Evolutionary conservation across 768 basidiomycete species (phyloP), one percentile per base, ranked within the genome.

Genomic region (Mycena kentingensis): DNA sequence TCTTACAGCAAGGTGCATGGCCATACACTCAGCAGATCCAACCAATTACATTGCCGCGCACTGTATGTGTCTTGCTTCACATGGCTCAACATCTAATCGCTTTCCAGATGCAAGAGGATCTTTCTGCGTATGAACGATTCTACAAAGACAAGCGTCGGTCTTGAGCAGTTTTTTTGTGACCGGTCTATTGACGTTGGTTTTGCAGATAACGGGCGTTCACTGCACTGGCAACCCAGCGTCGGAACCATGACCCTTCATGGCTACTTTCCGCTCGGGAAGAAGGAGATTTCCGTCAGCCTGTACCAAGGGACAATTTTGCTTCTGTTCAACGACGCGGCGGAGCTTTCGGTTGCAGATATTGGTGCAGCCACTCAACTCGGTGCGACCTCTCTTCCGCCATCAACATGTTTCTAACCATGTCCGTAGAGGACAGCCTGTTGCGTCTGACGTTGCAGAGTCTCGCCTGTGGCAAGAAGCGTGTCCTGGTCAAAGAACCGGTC

Each of bases 1-100:
- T 96, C 10, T 76, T 97, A n/a, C 88, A 93, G 60, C 82, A 82
- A 37, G 92, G 90, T 43, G 84, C 87, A 37, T 97, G 94, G 94
- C 94, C 93, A 5, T 91, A 91, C 62, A 68, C 79, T 4, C 71
- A 74, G 6, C 79, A 77, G 52, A 77, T 77, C 53, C 67, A 70
- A 7, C 76, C 70, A 16, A 67, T 86, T 24, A 75, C 78, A 52
- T 67, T 92, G 0, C 84, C 86, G 7, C 71, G 70, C 4, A 65
- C 65, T 27, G 86, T 87, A 65, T 18, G 80, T 64, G 31, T 49
- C 5, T 18, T 35, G 16, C 4, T 10, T 46, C 29, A 27, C 46
- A 29, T 19, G 42, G 56, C 10, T 57, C 58, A 19, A 32, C 52
- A 18, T 63, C 50, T 42, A 24, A 52, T 38, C 13, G 8, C 31